Percentiles rank a stretch among this genome's conserved stretches.
phyloP scores from a whole-genome alignment of 208 protist species.

The Jaenimonas drosophilae region DNA sequence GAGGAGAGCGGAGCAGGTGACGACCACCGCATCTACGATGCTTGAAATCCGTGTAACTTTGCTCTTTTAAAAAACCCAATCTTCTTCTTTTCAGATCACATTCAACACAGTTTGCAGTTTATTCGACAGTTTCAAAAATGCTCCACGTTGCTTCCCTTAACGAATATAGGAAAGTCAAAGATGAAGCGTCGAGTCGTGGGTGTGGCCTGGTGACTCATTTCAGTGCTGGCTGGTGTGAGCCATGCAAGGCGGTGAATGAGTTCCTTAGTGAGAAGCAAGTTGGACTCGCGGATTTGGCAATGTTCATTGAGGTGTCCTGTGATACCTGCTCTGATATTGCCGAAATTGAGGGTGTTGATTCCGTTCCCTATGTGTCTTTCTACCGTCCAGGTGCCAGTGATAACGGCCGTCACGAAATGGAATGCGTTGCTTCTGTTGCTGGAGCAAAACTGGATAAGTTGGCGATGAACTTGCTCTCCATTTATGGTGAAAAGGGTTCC shows the following conservation, averaged over 20 bases:
- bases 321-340: slow-evolving; percentile 55
- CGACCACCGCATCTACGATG: too few relatives aligned
- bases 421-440: slow-evolving; percentile 72
- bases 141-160: slow-evolving; percentile 21
- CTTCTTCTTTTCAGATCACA: not conserved
- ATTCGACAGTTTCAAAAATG: slow-evolving; percentile 13
- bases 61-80: too few relatives aligned
- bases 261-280: slow-evolving; percentile 22
- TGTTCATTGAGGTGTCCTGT: slow-evolving; percentile 77
- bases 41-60: too few relatives aligned
- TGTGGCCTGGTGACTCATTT: slow-evolving; percentile 82
- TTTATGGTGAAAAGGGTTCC: slow-evolving; percentile 56
- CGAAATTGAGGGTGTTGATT: slow-evolving; percentile 68
- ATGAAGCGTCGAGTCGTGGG: slow-evolving; percentile 17
- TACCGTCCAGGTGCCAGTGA: slow-evolving; percentile 54
- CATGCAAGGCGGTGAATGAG: slow-evolving; percentile 62
- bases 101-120: not conserved
- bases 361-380: slow-evolving; percentile 86
- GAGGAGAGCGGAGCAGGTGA: too few relatives aligned
- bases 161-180: slow-evolving; percentile 45
- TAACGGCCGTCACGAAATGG: slow-evolving; percentile 15
- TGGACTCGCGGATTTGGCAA: slow-evolving; percentile 30
- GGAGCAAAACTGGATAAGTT: slow-evolving; percentile 73
- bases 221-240: slow-evolving; percentile 85
- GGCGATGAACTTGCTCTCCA: slow-evolving; percentile 59